Conservation (phyloP, 129 eudicot genomes). For the Saposhnikovia divaricata region DNA sequence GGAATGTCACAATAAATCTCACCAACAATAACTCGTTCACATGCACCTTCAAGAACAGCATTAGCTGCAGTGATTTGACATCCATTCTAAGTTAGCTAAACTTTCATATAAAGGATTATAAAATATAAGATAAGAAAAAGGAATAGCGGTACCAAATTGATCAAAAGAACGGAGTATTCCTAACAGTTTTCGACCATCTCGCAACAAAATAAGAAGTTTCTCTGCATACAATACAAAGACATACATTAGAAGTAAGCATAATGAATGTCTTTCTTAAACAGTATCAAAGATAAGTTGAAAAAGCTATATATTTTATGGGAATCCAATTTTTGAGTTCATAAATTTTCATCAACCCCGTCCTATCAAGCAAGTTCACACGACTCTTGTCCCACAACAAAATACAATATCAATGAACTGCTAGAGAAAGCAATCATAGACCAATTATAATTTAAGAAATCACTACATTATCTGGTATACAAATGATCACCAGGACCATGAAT, state of each 20-base stretch:
- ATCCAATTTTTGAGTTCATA: background rate
- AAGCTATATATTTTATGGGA: background rate
- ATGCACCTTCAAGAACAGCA: slow-evolving; percentile 96
- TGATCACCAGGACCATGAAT: background rate
- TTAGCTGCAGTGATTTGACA: slow-evolving; percentile 51
- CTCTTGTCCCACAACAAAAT: background rate
- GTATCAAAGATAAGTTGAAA: slow-evolving; percentile 2
- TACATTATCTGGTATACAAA: background rate
- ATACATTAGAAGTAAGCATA: background rate
- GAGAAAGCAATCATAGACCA: background rate
- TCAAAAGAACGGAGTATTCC: slow-evolving; percentile 97
- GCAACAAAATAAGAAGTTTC: slow-evolving; percentile 86
- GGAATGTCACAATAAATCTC: slow-evolving; percentile 95
- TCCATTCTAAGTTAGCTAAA: slow-evolving; percentile 12
- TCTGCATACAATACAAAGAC: slow-evolving; percentile 37
- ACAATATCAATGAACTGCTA: background rate
- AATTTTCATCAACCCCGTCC: background rate
- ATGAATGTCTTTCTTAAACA: background rate
- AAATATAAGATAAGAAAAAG: background rate
- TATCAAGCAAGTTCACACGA: background rate
- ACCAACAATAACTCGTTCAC: slow-evolving; percentile 92
- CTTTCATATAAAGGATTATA: background rate
- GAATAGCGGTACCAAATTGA: slow-evolving; percentile 67
- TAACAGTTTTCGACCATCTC: slow-evolving; percentile 89
- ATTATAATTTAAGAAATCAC: background rate